Percentiles rank a stretch among this genome's conserved stretches.
Evolutionary conservation across 2,329 filamentous ascomycete genomes (phyloP).

Genomic region (Sporothrix luriei): DNA sequence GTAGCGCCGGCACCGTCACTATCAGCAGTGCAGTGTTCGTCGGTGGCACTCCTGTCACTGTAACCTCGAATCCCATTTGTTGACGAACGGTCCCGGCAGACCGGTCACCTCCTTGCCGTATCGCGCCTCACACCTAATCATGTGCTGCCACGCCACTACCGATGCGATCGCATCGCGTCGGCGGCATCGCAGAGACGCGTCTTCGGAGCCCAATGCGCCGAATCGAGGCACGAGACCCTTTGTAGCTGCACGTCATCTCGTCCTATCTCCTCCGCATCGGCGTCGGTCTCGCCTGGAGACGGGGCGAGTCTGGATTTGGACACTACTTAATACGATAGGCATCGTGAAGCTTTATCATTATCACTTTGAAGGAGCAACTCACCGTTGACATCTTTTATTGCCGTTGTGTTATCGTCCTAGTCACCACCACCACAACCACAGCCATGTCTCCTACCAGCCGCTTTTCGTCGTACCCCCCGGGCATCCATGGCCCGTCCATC

Average conservation of each 20-base stretch:
- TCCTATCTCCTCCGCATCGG: constrained; percentile 4
- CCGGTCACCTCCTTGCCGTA: not conserved
- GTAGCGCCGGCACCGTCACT: not conserved
- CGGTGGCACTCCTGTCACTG: too few relatives aligned
- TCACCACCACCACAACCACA: not conserved
- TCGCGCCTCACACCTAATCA: not conserved
- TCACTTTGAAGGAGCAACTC: not conserved
- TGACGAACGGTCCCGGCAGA: too few relatives aligned
- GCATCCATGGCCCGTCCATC: constrained; percentile 22
- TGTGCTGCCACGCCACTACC: not conserved
- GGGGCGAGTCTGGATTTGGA: not conserved
- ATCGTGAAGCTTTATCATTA: constrained; percentile 19
- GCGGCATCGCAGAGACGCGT: constrained; percentile 10
- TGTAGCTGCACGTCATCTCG: not conserved
- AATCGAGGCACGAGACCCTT: not conserved
- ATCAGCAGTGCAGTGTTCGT: too few relatives aligned
- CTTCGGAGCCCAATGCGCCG: not conserved
- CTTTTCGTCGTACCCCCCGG: constrained; percentile 14
- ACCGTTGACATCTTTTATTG: too few relatives aligned
- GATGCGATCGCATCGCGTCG: constrained; percentile 22
- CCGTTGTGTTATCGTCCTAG: not conserved
- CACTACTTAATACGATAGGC: constrained; percentile 10
- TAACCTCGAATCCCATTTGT: too few relatives aligned
- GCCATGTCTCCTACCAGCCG: constrained; percentile 5
- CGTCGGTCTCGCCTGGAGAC: not conserved